Percentiles rank a stretch among this genome's conserved stretches.
Conservation (phyloP, 2,329 filamentous ascomycete species). For the Claviceps capensis region DNA sequence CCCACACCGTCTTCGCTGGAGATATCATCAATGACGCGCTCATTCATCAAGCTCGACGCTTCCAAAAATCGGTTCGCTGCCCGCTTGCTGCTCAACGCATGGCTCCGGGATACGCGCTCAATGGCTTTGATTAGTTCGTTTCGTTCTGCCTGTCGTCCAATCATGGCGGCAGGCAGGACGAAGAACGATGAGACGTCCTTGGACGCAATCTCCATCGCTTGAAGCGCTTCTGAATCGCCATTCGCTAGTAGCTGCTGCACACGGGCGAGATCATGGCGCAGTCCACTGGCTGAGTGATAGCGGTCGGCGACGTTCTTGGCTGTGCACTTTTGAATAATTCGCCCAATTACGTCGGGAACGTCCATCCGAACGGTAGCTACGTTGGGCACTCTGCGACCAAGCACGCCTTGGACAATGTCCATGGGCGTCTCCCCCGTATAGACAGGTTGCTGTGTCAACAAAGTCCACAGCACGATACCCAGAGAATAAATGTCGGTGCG, state of each 20-base stretch:
- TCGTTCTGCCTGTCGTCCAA: slow-evolving; percentile 64
- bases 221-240: slow-evolving; percentile 58
- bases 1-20: slow-evolving; percentile 45
- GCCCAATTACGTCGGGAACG: slow-evolving; percentile 67
- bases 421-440: slow-evolving; percentile 71
- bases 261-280: slow-evolving; percentile 66
- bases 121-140: slow-evolving; percentile 60
- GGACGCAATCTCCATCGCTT: slow-evolving; percentile 62
- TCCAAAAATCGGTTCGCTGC: slow-evolving; percentile 36
- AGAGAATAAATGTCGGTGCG: slow-evolving; percentile 90
- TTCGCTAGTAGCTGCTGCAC: slow-evolving; percentile 63
- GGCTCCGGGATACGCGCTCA: slow-evolving; percentile 58
- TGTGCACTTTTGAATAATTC: slow-evolving; percentile 84
- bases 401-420: slow-evolving; percentile 82
- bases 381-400: slow-evolving; percentile 63
- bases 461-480: slow-evolving; percentile 77
- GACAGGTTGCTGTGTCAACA: slow-evolving; percentile 65
- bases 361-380: slow-evolving; percentile 69
- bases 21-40: slow-evolving; percentile 35
- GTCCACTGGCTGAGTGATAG: slow-evolving; percentile 77
- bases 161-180: slow-evolving; percentile 66
- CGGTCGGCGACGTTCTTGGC: slow-evolving; percentile 76
- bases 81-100: slow-evolving; percentile 33
- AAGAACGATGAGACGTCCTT: slow-evolving; percentile 89
- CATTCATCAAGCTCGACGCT: slow-evolving; percentile 37